Percentiles rank a stretch among this genome's conserved stretches.
These are phyloP conservation scores for Daldinia sp. DNA, from an alignment of 2,329 filamentous ascomycete genomes.

Conservation along the genomic window DNA sequence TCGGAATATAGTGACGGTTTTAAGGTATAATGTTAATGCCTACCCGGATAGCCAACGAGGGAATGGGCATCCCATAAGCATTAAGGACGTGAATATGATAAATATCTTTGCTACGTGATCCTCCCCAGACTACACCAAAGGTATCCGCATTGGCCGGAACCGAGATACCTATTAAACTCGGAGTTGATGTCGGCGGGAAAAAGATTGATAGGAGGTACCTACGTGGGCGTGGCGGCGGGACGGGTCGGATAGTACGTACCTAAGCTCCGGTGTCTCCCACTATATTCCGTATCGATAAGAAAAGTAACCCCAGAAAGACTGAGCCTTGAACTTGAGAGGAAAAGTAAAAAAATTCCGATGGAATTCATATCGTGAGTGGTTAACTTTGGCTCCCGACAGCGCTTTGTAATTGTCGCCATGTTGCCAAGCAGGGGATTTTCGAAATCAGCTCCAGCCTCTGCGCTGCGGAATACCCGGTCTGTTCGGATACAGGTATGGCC, in stretches of 20 bases:
- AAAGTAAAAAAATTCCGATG: background rate
- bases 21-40: background rate
- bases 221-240: background rate
- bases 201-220: background rate
- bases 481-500: conserved; percentile 45
- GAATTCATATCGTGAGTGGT: conserved; percentile 10
- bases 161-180: background rate
- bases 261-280: background rate
- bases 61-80: background rate
- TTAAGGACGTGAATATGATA: background rate
- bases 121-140: too few species aligned
- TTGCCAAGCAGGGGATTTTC: conserved; percentile 63
- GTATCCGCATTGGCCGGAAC: background rate
- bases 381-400: conserved; percentile 13
- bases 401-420: conserved; percentile 52
- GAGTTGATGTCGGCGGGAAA: background rate
- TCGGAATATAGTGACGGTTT: background rate
- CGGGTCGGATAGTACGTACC: background rate
- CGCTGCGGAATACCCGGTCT: conserved; percentile 46
- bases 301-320: background rate
- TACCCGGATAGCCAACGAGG: background rate
- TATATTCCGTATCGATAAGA: conserved; percentile 13
- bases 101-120: background rate
- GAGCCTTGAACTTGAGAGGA: background rate
- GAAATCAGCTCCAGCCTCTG: conserved; percentile 55